Evolutionary conservation across 2,329 filamentous ascomycete species (phyloP), one percentile per base, ranked within the genome.

Genomic region (Beauveria caledonica): DNA sequence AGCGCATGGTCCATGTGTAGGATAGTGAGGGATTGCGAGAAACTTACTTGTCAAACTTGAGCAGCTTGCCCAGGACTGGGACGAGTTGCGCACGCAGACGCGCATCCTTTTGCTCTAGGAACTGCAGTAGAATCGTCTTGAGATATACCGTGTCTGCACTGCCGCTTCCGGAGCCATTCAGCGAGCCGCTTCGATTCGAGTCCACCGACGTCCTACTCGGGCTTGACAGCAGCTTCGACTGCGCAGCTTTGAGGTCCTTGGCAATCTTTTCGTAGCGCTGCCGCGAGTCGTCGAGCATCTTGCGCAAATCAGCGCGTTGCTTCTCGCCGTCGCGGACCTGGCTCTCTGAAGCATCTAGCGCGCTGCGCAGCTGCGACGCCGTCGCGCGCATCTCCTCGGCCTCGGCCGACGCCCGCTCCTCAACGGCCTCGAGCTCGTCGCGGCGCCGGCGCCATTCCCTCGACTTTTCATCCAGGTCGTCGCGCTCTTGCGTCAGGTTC

Each of bases 311-410:
- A 0, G 79, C 76, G 64, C 87, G 89, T 69, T 96, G 90, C 74
- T 86, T 90, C 72, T 97, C 92, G 5, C 89, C 79, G n/a, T 94
- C 89, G 33, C 86, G 83, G 0, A 89, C 85, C 72, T 96, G 90
- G 69, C 83, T 86, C 74, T 99, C 94, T 40, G 89, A 93, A 52
- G 90, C 89, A 66, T 97, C 92, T 1, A 99, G 79, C 0, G 92
- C 86, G 62, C 90, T 82, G 1, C 89, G 86, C 36, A 99, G 79
- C 65, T 90, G 87, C 7, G 84, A 80, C 76, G 96, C 91, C 0
- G 92, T 89, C 7, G 83, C 77, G 33, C 88, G 86, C 68, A 92
- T 83, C 66, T 96, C 92, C 4, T 81, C 80, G 1, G 88, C 80
- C 71, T 97, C 93, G 48, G 86, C 84, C 3, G 80, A 81, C 0